Evolutionary conservation across 2,329 filamentous ascomycete genomes (phyloP).

Genomic region (Teratosphaeria nubilosa): DNA sequence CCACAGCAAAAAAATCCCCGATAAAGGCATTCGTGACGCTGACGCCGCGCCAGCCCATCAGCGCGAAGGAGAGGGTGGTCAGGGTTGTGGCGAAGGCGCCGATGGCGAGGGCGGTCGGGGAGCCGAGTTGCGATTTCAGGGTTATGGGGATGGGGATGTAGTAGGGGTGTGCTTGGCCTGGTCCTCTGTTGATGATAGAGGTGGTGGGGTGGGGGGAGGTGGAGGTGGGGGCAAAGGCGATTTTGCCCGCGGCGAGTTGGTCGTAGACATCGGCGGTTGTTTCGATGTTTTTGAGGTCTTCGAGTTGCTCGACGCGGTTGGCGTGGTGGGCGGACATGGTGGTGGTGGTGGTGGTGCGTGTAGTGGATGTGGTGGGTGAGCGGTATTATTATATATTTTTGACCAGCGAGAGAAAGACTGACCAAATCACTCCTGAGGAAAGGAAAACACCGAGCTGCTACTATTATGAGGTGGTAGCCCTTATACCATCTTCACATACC

Average conservation of each 20-base stretch:
- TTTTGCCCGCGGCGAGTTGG: slow-evolving; percentile 17
- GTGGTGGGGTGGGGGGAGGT: background rate
- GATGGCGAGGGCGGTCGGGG: slow-evolving; percentile 39
- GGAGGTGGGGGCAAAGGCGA: slow-evolving; percentile 4
- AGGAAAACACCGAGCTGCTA: background rate
- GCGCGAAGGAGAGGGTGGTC: slow-evolving; percentile 42
- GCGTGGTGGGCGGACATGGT: background rate
- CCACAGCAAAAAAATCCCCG: slow-evolving; percentile 45
- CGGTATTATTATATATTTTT: background rate
- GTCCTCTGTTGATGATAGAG: slow-evolving; percentile 2
- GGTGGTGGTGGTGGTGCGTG: no score
- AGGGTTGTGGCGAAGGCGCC: slow-evolving; percentile 47
- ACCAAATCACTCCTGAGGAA: background rate
- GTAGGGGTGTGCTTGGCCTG: slow-evolving; percentile 7
- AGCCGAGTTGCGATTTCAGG: slow-evolving; percentile 21
- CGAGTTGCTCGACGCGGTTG: slow-evolving; percentile 20
- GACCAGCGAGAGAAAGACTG: background rate
- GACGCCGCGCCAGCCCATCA: slow-evolving; percentile 47
- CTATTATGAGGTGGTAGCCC: no score
- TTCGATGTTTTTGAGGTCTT: slow-evolving; percentile 17
- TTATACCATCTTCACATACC: no score
- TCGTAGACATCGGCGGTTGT: slow-evolving; percentile 20
- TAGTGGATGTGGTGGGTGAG: no score
- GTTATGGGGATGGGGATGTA: slow-evolving; percentile 24
- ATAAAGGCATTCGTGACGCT: slow-evolving; percentile 43